A percentile compares a stretch with the other conserved stretches of the same genome.
Conservation (phyloP, 129 eudicot genomes). For the Daucus carota region DNA sequence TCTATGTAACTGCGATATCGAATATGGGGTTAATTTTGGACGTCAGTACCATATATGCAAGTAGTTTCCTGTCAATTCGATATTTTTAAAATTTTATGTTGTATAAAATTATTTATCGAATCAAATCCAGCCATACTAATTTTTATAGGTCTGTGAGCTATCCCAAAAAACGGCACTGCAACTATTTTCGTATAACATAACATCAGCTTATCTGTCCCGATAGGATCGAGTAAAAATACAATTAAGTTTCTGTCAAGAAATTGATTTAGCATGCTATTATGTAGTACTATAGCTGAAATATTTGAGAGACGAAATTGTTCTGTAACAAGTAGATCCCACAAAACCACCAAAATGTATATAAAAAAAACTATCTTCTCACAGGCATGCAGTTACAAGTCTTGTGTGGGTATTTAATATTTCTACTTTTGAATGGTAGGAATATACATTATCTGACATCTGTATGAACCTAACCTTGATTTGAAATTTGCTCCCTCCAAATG, state of each 20-base stretch:
- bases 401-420: background rate
- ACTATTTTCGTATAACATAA: too few relatives aligned
- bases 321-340: background rate
- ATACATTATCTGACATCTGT: background rate
- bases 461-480: background rate
- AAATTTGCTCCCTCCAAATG: slow-evolving; percentile 4
- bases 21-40: too few relatives aligned
- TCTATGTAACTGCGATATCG: too few relatives aligned
- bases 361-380: background rate
- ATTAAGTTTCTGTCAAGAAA: background rate
- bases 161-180: too few relatives aligned
- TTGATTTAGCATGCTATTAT: background rate
- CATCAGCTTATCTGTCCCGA: too few relatives aligned
- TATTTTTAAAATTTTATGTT: too few relatives aligned
- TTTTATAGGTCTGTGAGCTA: too few relatives aligned
- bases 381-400: background rate
- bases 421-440: background rate
- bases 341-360: background rate
- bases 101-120: too few relatives aligned
- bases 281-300: too few relatives aligned
- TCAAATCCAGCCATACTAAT: too few relatives aligned
- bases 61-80: background rate
- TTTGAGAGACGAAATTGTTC: background rate
- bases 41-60: too few relatives aligned
- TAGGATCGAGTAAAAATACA: too few relatives aligned